Evolutionary conservation across 768 basidiomycete species (phyloP).

Genomic region (Serpula lacrymans): DNA sequence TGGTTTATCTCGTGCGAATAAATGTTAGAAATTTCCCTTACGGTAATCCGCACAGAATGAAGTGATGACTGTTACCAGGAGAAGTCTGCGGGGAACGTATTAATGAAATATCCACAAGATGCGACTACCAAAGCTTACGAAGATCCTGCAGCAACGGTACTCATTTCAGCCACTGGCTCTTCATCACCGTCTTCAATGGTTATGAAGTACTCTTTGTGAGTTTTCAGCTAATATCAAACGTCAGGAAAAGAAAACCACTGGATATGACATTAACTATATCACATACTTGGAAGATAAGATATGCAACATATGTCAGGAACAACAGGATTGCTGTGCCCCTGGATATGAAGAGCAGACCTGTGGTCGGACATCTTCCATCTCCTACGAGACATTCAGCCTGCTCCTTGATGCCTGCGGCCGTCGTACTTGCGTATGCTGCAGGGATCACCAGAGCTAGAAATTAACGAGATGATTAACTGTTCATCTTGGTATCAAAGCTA

Average conservation of each 20-base stretch:
- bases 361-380: conserved; percentile 14
- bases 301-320: conserved; percentile 68
- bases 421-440: conserved; percentile 71
- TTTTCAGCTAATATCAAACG: conserved; percentile 55
- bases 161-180: conserved; percentile 54
- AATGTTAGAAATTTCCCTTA: conserved; percentile 39
- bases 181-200: conserved; percentile 27
- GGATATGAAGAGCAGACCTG: conserved; percentile 70
- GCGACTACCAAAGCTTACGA: conserved; percentile 33
- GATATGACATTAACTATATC: conserved; percentile 1
- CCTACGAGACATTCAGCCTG: conserved; percentile 7
- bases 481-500: neutral
- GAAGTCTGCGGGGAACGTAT: conserved; percentile 42
- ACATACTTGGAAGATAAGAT: conserved; percentile 72
- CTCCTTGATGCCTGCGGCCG: conserved; percentile 8
- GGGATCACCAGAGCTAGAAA: conserved; percentile 78
- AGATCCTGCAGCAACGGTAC: conserved; percentile 56
- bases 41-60: conserved; percentile 88
- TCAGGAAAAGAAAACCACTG: conserved; percentile 9
- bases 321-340: conserved; percentile 78
- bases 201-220: conserved; percentile 66
- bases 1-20: neutral
- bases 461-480: conserved; percentile 3
- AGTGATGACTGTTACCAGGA: conserved; percentile 74
- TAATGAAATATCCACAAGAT: neutral